phyloP scores from a whole-genome alignment of 495 filamentous ascomycete species.

The Lophiotrema nucula region DNA sequence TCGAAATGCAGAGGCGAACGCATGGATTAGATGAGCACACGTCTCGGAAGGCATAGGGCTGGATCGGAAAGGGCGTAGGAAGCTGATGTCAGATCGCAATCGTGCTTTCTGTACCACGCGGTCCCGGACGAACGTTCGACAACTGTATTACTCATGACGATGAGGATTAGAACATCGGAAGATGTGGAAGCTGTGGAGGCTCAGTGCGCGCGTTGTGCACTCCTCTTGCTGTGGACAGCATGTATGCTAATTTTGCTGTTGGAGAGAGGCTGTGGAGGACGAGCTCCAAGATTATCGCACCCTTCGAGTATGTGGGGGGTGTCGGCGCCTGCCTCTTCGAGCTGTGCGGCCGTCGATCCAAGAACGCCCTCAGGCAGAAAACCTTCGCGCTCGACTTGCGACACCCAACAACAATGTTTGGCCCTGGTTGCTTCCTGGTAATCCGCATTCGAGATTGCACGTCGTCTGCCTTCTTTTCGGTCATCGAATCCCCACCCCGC shows the following conservation, averaged over 20 bases:
- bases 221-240: too few species aligned
- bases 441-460: neutral
- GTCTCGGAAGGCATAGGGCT: constrained; percentile 4
- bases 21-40: too few species aligned
- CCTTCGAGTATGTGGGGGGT: neutral
- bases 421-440: neutral
- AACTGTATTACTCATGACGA: neutral
- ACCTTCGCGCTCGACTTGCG: neutral
- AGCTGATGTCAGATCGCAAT: constrained; percentile 6
- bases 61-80: neutral
- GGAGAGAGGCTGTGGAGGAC: neutral
- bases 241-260: too few species aligned
- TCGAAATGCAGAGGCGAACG: neutral
- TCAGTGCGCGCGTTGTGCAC: neutral
- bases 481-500: neutral
- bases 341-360: neutral
- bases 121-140: neutral
- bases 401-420: too few species aligned
- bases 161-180: neutral
- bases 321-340: neutral
- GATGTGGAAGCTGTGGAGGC: neutral
- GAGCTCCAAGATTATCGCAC: neutral
- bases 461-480: constrained; percentile 1
- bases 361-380: neutral
- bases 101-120: neutral